phyloP scores from a whole-genome alignment of 805 yeast species.

The Kazachstania kunashirensis region DNA sequence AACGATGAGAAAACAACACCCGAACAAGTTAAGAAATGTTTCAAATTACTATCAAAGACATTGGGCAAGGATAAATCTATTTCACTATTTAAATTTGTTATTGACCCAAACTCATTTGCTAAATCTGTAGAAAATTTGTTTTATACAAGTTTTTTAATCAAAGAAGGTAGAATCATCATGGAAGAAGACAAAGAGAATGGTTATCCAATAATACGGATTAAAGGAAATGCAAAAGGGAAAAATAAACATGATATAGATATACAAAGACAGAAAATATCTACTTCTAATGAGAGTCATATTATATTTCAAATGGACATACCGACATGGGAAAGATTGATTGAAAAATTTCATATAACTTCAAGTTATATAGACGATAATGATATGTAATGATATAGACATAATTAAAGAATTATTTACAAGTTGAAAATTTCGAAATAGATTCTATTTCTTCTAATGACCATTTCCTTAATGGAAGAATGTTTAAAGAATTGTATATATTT shows the following conservation, averaged over 20 bases:
- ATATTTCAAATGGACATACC: constrained; percentile 61
- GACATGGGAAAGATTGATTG: constrained; percentile 54
- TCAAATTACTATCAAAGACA: constrained; percentile 30
- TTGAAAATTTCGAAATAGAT: not conserved
- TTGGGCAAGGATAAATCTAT: constrained; percentile 32
- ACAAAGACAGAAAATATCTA: constrained; percentile 21
- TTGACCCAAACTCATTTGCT: constrained; percentile 68
- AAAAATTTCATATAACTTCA: constrained; percentile 43
- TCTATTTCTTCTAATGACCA: constrained; percentile 67
- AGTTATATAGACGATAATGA: constrained; percentile 7
- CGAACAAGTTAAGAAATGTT: constrained; percentile 49
- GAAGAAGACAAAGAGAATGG: constrained; percentile 43
- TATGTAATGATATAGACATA: not conserved
- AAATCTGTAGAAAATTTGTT: constrained; percentile 80
- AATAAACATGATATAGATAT: constrained; percentile 15
- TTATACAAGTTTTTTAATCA: constrained; percentile 67
- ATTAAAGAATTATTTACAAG: not conserved
- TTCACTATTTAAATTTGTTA: constrained; percentile 53
- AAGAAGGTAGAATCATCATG: constrained; percentile 56
- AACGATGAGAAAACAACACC: constrained; percentile 57
- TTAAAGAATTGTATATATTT: constrained; percentile 37
- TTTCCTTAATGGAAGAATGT: constrained; percentile 56
- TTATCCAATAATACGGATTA: constrained; percentile 33
- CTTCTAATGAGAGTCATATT: constrained; percentile 43
- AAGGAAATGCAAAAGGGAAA: constrained; percentile 24